These are phyloP conservation scores for Stellera chamaejasme DNA, from an alignment of 345 rosid genomes.

Conservation along the genomic window DNA sequence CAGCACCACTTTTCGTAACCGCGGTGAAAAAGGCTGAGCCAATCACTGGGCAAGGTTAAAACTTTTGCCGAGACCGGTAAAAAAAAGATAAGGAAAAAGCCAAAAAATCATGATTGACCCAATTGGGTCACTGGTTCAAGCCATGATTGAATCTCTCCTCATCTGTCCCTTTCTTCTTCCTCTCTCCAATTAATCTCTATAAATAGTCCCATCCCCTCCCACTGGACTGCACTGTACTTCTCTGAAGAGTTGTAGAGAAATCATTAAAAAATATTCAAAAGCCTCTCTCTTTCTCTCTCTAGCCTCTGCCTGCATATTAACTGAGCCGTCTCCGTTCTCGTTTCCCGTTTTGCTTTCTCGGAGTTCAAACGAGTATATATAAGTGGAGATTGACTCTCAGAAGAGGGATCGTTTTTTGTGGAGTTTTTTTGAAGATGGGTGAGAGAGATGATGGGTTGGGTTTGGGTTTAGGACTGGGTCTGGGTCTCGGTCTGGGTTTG, in stretches of 20 bases:
- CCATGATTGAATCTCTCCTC: slow-evolving; percentile 60
- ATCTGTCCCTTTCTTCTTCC: slow-evolving; percentile 29
- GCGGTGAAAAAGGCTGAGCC: no score
- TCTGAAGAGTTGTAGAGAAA: background rate
- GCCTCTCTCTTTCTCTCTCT: slow-evolving; percentile 24
- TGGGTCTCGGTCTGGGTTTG: slow-evolving; percentile 38
- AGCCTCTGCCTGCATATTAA: slow-evolving; percentile 10
- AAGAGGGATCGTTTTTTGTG: no score
- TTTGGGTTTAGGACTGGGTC: slow-evolving; percentile 48
- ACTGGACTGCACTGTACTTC: slow-evolving; percentile 15
- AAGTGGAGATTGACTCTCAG: slow-evolving; percentile 8
- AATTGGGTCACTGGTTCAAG: slow-evolving; percentile 47
- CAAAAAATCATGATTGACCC: slow-evolving; percentile 34
- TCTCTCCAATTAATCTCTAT: slow-evolving; percentile 9
- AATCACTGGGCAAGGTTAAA: no score
- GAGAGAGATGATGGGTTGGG: slow-evolving; percentile 52
- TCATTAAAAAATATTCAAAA: slow-evolving; percentile 25
- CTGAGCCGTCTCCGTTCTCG: slow-evolving; percentile 8
- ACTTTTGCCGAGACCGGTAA: no score
- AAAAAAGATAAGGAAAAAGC: slow-evolving; percentile 10
- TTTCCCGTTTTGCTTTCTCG: slow-evolving; percentile 17
- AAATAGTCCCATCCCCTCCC: slow-evolving; percentile 38
- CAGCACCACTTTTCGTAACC: no score
- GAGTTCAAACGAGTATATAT: slow-evolving; percentile 9
- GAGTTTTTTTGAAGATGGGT: slow-evolving; percentile 27